Evolutionary conservation across 257 asterid genomes (phyloP).

Genomic region (Rubia yunnanensis): DNA sequence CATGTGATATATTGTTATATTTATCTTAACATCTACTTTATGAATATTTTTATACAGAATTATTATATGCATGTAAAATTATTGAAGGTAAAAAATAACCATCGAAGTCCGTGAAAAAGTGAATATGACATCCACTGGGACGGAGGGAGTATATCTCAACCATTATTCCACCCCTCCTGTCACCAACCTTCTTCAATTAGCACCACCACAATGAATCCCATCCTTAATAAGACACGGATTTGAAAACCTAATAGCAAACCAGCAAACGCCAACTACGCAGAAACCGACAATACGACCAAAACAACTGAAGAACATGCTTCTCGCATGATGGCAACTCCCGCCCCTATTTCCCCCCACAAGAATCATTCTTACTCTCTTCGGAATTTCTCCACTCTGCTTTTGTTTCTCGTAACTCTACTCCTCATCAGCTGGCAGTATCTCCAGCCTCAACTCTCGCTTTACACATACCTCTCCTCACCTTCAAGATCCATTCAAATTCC

Average conservation of each 20-base stretch:
- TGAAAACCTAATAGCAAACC: not conserved
- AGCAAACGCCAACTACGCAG: not conserved
- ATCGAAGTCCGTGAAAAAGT: too few species aligned
- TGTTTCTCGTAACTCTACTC: constrained; percentile 38
- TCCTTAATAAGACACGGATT: too few species aligned
- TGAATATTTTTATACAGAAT: too few species aligned
- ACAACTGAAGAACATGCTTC: constrained; percentile 10
- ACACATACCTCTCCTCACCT: constrained; percentile 27
- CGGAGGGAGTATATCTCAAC: too few species aligned
- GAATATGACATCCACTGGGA: too few species aligned
- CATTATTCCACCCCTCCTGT: too few species aligned
- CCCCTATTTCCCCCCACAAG: constrained; percentile 17
- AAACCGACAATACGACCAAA: not conserved
- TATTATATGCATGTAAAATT: too few species aligned
- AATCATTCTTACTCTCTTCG: constrained; percentile 25
- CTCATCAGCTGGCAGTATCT: constrained; percentile 38
- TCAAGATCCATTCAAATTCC: constrained; percentile 27
- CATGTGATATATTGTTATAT: too few species aligned
- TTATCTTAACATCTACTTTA: too few species aligned
- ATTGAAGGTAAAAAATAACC: too few species aligned
- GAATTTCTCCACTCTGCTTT: constrained; percentile 21
- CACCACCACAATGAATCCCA: too few species aligned
- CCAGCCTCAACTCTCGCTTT: constrained; percentile 28
- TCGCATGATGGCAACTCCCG: constrained; percentile 41
- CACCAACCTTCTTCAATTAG: too few species aligned